Conservation (phyloP, 306 rosid species). For the Cajanus cajan region DNA sequence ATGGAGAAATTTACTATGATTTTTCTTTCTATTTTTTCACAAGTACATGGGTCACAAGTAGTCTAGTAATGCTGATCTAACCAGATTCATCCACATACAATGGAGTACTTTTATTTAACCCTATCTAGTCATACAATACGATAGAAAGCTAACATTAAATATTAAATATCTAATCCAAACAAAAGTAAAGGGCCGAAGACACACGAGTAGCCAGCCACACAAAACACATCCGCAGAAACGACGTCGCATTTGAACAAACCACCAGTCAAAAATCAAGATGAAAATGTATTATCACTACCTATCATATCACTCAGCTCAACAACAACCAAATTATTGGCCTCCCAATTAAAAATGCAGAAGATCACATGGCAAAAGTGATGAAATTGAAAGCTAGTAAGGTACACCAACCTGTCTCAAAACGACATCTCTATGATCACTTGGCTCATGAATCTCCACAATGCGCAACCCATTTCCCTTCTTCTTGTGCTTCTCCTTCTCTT, state of each 20-base stretch:
- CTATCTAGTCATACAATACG: neutral
- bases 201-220: no score
- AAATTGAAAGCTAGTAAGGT: neutral
- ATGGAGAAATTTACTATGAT: no score
- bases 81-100: neutral
- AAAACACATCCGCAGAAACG: neutral
- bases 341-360: neutral
- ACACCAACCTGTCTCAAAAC: conserved; percentile 76
- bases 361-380: neutral
- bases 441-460: conserved; percentile 84
- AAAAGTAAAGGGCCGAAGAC: neutral
- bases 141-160: neutral
- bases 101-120: neutral
- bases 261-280: neutral
- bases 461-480: conserved; percentile 53
- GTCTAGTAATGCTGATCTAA: neutral
- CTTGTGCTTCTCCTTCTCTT: conserved; percentile 37
- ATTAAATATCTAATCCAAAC: neutral
- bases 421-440: conserved; percentile 52
- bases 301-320: neutral
- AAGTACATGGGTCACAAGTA: neutral
- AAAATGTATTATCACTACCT: neutral
- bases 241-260: neutral
- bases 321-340: neutral
- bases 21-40: neutral